phyloP scores from a whole-genome alignment of 2,329 filamentous ascomycete genomes.

The Colletotrichum musae region DNA sequence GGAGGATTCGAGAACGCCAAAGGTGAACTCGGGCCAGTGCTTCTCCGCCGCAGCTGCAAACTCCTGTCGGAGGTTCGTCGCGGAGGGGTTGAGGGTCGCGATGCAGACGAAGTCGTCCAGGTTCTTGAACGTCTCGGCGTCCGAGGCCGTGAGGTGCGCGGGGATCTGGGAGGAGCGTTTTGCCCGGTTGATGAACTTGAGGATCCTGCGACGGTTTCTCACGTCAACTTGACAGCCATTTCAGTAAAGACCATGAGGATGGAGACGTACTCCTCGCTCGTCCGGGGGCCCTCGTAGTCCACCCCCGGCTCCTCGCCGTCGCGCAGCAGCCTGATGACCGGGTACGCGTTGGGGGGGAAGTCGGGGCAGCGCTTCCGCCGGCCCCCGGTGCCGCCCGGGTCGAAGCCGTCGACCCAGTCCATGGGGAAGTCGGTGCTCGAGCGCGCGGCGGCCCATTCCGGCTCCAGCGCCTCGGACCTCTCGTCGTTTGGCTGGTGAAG shows the following conservation, averaged over 20 bases:
- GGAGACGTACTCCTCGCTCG: slow-evolving; percentile 20
- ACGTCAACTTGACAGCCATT: not conserved
- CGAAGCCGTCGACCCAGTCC: slow-evolving; percentile 11
- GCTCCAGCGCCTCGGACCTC: slow-evolving; percentile 5
- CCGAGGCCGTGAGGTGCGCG: slow-evolving; percentile 42
- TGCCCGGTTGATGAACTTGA: slow-evolving; percentile 45
- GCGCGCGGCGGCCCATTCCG: slow-evolving; percentile 19
- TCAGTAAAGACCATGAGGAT: not conserved
- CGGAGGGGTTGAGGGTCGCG: slow-evolving; percentile 45
- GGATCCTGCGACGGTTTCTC: slow-evolving; percentile 40
- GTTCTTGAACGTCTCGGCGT: slow-evolving; percentile 46
- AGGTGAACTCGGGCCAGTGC: slow-evolving; percentile 53
- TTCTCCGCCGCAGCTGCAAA: slow-evolving; percentile 47
- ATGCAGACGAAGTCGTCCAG: slow-evolving; percentile 52
- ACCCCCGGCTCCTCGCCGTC: not conserved
- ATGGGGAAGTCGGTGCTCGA: slow-evolving; percentile 21
- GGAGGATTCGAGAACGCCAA: slow-evolving; percentile 46
- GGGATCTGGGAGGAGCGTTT: slow-evolving; percentile 45
- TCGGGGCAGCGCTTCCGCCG: slow-evolving; percentile 3
- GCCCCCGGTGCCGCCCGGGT: not conserved
- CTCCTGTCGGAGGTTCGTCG: slow-evolving; percentile 40
- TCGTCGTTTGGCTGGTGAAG: slow-evolving; percentile 2
- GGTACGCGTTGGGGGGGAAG: slow-evolving; percentile 4
- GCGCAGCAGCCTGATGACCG: slow-evolving; percentile 24
- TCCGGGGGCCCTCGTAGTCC: slow-evolving; percentile 21